Base-by-base conservation (phyloP, 768 basidiomycete genomes). In the Suillus plorans region DNA sequence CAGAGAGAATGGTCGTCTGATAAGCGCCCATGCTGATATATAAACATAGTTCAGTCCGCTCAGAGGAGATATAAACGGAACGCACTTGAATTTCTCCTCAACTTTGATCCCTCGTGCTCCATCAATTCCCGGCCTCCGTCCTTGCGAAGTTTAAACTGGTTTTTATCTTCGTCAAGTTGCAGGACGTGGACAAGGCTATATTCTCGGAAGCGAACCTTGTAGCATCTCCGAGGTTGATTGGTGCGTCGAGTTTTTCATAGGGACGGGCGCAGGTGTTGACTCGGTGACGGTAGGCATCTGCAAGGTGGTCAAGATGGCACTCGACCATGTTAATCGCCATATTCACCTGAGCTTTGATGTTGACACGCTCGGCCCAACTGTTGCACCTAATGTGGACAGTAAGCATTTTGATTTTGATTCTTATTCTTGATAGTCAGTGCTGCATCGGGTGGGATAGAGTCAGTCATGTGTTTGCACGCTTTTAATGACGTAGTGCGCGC, bases 291-390 rank as follows among this genome's bases (percentile, higher is more conserved):
- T n/a, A 86, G 96, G 95, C 44, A 97, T 97, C 64, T 95, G 95
- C 28, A 88, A 89, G 72, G 94, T 99, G 63, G 90, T 99, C 56
- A 93, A 99, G 71, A 93, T 96, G 92, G 96, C 96, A 39, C 79
- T 99, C 69, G 91, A 98, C 76, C 86, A 93, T 75, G 91, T 98
- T 69, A 97, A 97, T 68, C 80, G 81, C 39, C 97, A 96, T 20
- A 94, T 98, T 67, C 96, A 99, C 78, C 79, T 99, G 66, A 94
- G 90, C 74, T 99, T 98, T 76, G 97, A 99, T 74, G 95, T 98
- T 28, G 94, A 96, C 73, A 94, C 95, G 12, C 79, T 96, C 59
- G 97, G 99, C 76, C 97, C 97, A 9, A 85, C 85, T 16, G 25
- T 41, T 28, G 39, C 2, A 2, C 10, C 41, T 12, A 94, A 92